Evolutionary conservation across 192 early-diverging fungal species (phyloP), one percentile per base, ranked within the genome.

Genomic region (Entomortierella parvispora): DNA sequence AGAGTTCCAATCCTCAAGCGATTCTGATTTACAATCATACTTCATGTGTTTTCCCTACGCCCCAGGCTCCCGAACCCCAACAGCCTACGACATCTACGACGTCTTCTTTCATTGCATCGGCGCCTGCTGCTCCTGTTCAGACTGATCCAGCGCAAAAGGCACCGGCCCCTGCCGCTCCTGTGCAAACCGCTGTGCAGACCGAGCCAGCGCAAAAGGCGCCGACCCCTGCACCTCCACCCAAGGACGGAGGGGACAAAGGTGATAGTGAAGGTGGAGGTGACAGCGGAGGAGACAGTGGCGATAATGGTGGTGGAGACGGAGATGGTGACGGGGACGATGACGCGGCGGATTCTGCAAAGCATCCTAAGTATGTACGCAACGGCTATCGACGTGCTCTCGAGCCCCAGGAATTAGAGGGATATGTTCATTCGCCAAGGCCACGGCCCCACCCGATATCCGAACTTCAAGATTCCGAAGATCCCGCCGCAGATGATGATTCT

Each of bases 1-100:
- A 77, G 23, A 34, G 11, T 0, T 77, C 72, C 4, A 77, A 77
- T 33, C 72, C 72, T 42, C 72, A 77, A 14, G 72, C 72, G 1
- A 51, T 77, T 10, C 45, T 77, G 3, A 40, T 77, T 34, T 77
- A 77, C 25, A 77, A 77, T 44, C 65, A 76, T 28, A 29, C 58
- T 4, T 47, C 71, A 0, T 76, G 65, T 17, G 29, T 42, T 25
- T 66, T 55, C 45, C 63, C 63, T 20, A 20, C 37, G 3, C 31
- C 33, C 17, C 55, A 20, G 32, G 31, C 48, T 40, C 56, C 51
- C 8, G 29, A 44, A 20, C 26, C 57, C 4, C n/a, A 42, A 20
- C 18, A 44, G 3, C 45, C 63, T 25, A 12, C 43, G 2, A 25
- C 37, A 7, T 37, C 56, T 58, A 29, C 3, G 28, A 3, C 51